Conservation (phyloP, 2,329 filamentous ascomycete genomes). For the Capronia epimyces region DNA sequence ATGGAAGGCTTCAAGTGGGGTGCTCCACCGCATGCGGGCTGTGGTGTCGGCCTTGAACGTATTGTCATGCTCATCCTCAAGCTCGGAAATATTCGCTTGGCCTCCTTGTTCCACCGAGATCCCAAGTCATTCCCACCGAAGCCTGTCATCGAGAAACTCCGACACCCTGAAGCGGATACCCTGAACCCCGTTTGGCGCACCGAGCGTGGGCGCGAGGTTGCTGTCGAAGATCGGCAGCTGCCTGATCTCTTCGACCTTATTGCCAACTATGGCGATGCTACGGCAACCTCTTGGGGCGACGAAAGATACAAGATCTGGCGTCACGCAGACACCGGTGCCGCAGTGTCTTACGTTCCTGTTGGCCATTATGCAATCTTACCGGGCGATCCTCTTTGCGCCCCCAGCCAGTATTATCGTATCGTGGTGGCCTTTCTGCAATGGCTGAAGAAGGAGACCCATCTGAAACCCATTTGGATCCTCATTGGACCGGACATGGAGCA, state of each 20-base stretch:
- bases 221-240: slow-evolving; percentile 47
- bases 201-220: slow-evolving; percentile 44
- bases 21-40: slow-evolving; percentile 81
- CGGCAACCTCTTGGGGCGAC: slow-evolving; percentile 90
- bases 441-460: slow-evolving; percentile 62
- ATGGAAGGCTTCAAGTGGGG: slow-evolving; percentile 82
- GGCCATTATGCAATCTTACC: slow-evolving; percentile 77
- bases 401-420: slow-evolving; percentile 67
- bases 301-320: slow-evolving; percentile 85
- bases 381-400: slow-evolving; percentile 80
- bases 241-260: slow-evolving; percentile 81
- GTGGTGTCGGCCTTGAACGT: slow-evolving; percentile 83
- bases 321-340: slow-evolving; percentile 70
- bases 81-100: slow-evolving; percentile 82
- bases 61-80: slow-evolving; percentile 80
- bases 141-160: slow-evolving; percentile 58
- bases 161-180: slow-evolving; percentile 83
- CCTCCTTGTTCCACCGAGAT: slow-evolving; percentile 80
- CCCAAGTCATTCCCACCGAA: slow-evolving; percentile 76
- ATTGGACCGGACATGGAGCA: slow-evolving; percentile 74
- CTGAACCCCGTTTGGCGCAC: slow-evolving; percentile 58
- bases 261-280: slow-evolving; percentile 90
- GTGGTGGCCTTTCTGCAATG: slow-evolving; percentile 69
- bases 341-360: slow-evolving; percentile 73
- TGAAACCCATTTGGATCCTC: slow-evolving; percentile 84